These are phyloP conservation scores for Mycosphaerella sp. DNA, from an alignment of 2,329 filamentous ascomycete genomes.

Conservation along the genomic window DNA sequence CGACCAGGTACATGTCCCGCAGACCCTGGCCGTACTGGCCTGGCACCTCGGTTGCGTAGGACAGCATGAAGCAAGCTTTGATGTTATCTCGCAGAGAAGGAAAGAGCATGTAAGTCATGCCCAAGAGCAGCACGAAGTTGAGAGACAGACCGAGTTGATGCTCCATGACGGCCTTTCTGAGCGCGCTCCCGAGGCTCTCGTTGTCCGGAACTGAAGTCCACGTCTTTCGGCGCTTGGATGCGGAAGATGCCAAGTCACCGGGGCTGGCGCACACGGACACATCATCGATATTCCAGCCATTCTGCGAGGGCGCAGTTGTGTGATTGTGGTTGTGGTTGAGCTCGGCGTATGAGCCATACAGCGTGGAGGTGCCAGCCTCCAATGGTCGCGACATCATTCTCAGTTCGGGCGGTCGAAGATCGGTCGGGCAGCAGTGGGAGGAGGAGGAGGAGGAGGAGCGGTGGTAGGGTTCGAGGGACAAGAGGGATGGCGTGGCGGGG, in stretches of 20 bases:
- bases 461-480: neutral
- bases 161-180: slow-evolving; percentile 35
- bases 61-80: slow-evolving; percentile 80
- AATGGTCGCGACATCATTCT: slow-evolving; percentile 9
- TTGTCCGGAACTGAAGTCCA: slow-evolving; percentile 18
- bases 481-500: neutral
- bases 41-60: slow-evolving; percentile 51
- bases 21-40: slow-evolving; percentile 68
- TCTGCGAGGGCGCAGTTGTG: slow-evolving; percentile 18
- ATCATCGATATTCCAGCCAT: slow-evolving; percentile 18
- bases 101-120: slow-evolving; percentile 74
- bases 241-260: slow-evolving; percentile 15
- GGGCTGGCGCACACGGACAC: slow-evolving; percentile 26
- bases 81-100: slow-evolving; percentile 72
- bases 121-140: slow-evolving; percentile 76
- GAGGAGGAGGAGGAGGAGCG: neutral
- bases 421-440: neutral
- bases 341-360: slow-evolving; percentile 10
- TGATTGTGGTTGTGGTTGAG: slow-evolving; percentile 12
- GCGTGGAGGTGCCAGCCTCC: slow-evolving; percentile 11
- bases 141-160: slow-evolving; percentile 60
- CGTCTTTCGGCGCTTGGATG: slow-evolving; percentile 13
- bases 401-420: neutral
- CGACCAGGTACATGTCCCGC: slow-evolving; percentile 72
- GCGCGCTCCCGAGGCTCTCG: slow-evolving; percentile 30